Conservation (phyloP, 257 asterid genomes). For the Vinca minor region DNA sequence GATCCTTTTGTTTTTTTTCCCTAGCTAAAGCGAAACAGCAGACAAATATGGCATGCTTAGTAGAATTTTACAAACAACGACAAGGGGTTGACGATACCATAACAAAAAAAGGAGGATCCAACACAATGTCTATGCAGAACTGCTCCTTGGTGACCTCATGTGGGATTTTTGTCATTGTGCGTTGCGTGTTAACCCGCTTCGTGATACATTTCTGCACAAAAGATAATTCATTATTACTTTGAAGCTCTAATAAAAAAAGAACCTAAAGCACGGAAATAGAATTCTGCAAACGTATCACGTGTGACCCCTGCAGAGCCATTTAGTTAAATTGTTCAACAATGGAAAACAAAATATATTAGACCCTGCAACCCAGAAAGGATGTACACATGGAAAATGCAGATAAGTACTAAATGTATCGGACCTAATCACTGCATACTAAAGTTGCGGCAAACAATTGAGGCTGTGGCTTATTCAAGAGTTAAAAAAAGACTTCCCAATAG, state of each 20-base stretch:
- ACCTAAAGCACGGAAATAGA: background rate
- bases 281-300: background rate
- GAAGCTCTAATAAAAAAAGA: background rate
- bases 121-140: conserved; percentile 24
- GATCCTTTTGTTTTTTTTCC: conserved; percentile 20
- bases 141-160: conserved; percentile 21
- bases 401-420: background rate
- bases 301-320: too few species aligned
- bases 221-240: conserved; percentile 6
- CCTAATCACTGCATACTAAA: background rate
- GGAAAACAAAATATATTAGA: background rate
- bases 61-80: conserved; percentile 50
- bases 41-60: conserved; percentile 52
- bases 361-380: background rate
- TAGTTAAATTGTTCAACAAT: background rate
- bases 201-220: conserved; percentile 54
- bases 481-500: background rate
- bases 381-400: background rate
- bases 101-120: conserved; percentile 27
- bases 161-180: conserved; percentile 49
- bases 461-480: background rate
- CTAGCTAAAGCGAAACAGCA: conserved; percentile 42
- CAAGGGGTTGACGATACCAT: conserved; percentile 25
- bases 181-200: conserved; percentile 67
- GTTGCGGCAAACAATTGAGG: background rate